Percentiles rank a stretch among this genome's conserved stretches.
phyloP scores from a whole-genome alignment of 176 grass and related monocot genomes.

The Dendrocalamus sinicus region DNA sequence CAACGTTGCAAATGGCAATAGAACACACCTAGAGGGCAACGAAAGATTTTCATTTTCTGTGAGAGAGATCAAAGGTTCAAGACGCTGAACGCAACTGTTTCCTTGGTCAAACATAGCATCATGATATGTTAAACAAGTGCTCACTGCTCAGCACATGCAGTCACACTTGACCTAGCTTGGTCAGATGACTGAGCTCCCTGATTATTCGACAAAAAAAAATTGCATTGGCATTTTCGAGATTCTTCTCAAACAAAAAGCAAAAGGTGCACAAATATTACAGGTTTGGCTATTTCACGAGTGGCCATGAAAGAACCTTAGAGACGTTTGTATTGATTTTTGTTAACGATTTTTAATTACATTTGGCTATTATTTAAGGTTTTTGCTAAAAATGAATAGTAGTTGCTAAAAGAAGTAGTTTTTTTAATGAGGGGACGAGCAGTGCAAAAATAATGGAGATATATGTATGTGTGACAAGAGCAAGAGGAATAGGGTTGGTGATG shows the following conservation, averaged over 20 bases:
- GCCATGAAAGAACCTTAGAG: conserved; percentile 29
- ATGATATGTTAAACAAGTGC: not conserved
- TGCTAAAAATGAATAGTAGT: too few species aligned
- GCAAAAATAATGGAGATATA: too few species aligned
- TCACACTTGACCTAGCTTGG: conserved; percentile 35
- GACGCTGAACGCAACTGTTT: conserved; percentile 8
- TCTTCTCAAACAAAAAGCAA: not conserved
- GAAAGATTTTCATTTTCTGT: not conserved
- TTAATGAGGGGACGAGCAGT: too few species aligned
- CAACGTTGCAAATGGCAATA: not conserved
- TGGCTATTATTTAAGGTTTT: too few species aligned
- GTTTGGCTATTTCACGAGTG: conserved; percentile 29
- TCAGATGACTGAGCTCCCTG: conserved; percentile 1
- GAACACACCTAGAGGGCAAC: not conserved
- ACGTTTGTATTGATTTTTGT: too few species aligned
- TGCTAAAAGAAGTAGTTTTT: too few species aligned
- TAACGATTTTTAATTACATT: too few species aligned
- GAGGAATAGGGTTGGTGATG: too few species aligned
- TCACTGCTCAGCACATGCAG: not conserved
- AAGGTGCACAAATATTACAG: not conserved
- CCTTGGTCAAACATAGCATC: conserved; percentile 39
- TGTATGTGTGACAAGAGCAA: too few species aligned
- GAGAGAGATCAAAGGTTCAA: not conserved
- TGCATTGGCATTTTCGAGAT: not conserved
- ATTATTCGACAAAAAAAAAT: not conserved